Conservation (phyloP, 164 flowering plant species). For the Brasenia schreberi region DNA sequence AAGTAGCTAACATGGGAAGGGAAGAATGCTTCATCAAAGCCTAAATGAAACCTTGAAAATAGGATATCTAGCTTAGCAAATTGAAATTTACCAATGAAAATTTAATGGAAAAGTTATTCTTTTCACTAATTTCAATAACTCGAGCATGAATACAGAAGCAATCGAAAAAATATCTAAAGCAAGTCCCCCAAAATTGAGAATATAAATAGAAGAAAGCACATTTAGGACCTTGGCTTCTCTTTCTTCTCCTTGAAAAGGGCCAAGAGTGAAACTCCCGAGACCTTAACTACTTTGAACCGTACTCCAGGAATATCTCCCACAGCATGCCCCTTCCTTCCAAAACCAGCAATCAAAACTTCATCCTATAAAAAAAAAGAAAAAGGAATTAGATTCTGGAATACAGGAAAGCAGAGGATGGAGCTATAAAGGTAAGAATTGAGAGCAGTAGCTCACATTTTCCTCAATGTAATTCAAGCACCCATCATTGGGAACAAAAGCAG, state of each 20-base stretch:
- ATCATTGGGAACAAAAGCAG: constrained; percentile 57
- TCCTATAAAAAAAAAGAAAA: constrained; percentile 18
- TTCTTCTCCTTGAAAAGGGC: constrained; percentile 62
- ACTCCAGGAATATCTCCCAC: constrained; percentile 67
- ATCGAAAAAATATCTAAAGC: too few species aligned
- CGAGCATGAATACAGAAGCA: not conserved
- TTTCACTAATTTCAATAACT: not conserved
- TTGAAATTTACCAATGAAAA: not conserved
- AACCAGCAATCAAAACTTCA: constrained; percentile 57
- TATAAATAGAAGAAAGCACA: not conserved
- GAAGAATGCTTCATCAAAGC: too few species aligned
- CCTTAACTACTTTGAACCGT: constrained; percentile 61
- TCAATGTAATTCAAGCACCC: constrained; percentile 57
- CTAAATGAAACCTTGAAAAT: not conserved
- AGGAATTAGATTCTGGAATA: not conserved
- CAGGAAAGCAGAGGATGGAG: not conserved
- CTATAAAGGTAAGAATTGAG: not conserved
- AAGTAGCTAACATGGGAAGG: not conserved
- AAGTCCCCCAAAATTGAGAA: not conserved
- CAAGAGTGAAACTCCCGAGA: constrained; percentile 51
- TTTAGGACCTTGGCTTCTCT: constrained; percentile 53
- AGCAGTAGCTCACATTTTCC: constrained; percentile 30
- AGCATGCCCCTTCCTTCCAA: constrained; percentile 58
- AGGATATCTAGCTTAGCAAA: not conserved
- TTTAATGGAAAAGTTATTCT: too few species aligned